These are phyloP conservation scores for Podospora conica DNA, from an alignment of 495 filamentous ascomycete genomes.

Conservation along the genomic window DNA sequence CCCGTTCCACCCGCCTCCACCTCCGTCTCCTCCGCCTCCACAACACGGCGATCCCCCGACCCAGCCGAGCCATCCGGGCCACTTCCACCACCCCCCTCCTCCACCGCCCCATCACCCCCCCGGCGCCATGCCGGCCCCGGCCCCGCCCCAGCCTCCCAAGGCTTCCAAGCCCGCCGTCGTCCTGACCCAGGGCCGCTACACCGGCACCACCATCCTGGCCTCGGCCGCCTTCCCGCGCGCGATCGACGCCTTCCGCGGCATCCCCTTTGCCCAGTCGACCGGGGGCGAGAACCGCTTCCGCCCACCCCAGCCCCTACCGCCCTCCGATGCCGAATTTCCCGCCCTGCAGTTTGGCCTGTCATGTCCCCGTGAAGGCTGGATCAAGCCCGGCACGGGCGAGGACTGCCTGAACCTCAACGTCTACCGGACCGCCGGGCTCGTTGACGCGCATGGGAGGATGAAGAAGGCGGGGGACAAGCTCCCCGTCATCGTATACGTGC, in stretches of 20 bases:
- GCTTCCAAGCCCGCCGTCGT: constrained; percentile 29
- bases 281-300: constrained; percentile 51
- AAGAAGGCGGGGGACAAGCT: constrained; percentile 32
- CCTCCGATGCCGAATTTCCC: constrained; percentile 28
- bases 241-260: constrained; percentile 53
- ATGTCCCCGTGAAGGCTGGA: constrained; percentile 33
- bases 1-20: neutral
- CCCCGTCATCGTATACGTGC: constrained; percentile 55
- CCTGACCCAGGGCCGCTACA: constrained; percentile 49
- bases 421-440: constrained; percentile 34
- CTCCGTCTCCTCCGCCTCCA: constrained; percentile 1
- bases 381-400: constrained; percentile 34
- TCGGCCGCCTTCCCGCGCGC: constrained; percentile 37
- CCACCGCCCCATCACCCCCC: neutral
- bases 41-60: neutral
- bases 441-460: constrained; percentile 16
- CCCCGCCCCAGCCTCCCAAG: neutral
- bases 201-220: constrained; percentile 41
- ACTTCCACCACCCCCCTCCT: neutral
- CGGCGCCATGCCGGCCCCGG: neutral
- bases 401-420: constrained; percentile 50
- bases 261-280: constrained; percentile 55
- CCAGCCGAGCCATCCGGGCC: neutral
- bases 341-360: constrained; percentile 39
- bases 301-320: constrained; percentile 39